Evolutionary conservation across 208 protist species (phyloP), one percentile per base, ranked within the genome.

Genomic region (Strigomonas culicis): DNA sequence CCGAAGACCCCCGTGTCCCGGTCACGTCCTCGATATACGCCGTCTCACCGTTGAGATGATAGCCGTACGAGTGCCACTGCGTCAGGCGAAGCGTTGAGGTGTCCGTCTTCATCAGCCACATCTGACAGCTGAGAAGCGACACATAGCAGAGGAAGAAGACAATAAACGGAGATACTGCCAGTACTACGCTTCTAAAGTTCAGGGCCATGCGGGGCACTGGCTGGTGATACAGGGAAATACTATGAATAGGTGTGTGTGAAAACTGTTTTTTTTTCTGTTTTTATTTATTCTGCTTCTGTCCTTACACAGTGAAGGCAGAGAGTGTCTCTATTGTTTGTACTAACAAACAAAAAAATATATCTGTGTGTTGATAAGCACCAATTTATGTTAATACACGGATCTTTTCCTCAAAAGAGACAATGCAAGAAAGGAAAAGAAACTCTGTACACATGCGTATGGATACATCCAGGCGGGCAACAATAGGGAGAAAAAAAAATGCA

Each of bases 351-450:
- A n/a, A n/a, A n/a, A n/a, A n/a, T n/a, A n/a, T n/a, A n/a, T n/a
- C n/a, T n/a, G n/a, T n/a, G n/a, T n/a, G n/a, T n/a, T n/a, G n/a
- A n/a, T n/a, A n/a, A n/a, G n/a, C n/a, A n/a, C n/a, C n/a, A n/a
- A n/a, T n/a, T n/a, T n/a, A n/a, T n/a, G n/a, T n/a, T n/a, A n/a
- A n/a, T n/a, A n/a, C n/a, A n/a, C n/a, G n/a, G n/a, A n/a, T n/a
- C n/a, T n/a, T n/a, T n/a, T n/a, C n/a, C n/a, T n/a, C n/a, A 60
- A 60, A 60, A 60, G 34, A 60, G 22, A 60, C 7, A 60, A 10
- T 24, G 8, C 4, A 46, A 41, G 28, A 60, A 28, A 41, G 55
- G 21, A 41, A 25, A 46, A 44, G 44, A 21, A 10, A 44, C 7
- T 21, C 10, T 28, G 34, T 28, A 60, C 28, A 43, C 6, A 6